A percentile compares a stretch with the other conserved stretches of the same genome.
Evolutionary conservation across 2,329 filamentous ascomycete genomes (phyloP).

Genomic region (Fusarium sp.): DNA sequence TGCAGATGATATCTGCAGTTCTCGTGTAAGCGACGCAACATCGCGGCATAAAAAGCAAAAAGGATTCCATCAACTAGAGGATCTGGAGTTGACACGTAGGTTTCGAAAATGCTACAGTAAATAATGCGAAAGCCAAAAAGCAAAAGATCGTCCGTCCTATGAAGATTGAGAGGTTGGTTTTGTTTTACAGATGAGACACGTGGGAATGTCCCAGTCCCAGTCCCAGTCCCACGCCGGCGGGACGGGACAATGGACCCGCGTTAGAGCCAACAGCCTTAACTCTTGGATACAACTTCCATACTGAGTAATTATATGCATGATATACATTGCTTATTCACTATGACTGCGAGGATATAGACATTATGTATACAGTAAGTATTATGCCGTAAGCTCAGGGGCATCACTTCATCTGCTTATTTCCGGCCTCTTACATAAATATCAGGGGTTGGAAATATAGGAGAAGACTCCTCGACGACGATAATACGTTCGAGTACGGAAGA

Average conservation of each 20-base stretch:
- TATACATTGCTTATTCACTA: neutral
- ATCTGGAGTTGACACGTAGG: constrained; percentile 20
- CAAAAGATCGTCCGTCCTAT: constrained; percentile 13
- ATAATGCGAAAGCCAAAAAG: neutral
- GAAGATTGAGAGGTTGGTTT: neutral
- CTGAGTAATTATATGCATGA: neutral
- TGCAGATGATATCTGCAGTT: neutral
- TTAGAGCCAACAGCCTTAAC: constrained; percentile 24
- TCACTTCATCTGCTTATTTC: constrained; percentile 1
- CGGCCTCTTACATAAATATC: neutral
- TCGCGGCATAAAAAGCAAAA: constrained; percentile 7
- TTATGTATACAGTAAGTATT: neutral
- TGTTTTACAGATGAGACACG: constrained; percentile 30
- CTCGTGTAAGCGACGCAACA: constrained; percentile 10
- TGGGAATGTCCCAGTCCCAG: constrained; percentile 39
- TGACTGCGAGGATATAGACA: neutral
- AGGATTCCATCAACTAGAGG: constrained; percentile 2
- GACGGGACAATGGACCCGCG: constrained; percentile 24
- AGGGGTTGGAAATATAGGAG: constrained; percentile 22
- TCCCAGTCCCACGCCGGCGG: constrained; percentile 37
- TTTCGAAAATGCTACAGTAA: neutral
- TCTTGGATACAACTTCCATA: constrained; percentile 1
- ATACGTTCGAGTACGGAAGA: neutral
- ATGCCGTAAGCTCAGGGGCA: constrained; percentile 22
- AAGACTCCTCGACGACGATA: neutral